Evolutionary conservation across 169 alveolate species (phyloP).

Genomic region (Toxoplasma gondii): DNA sequence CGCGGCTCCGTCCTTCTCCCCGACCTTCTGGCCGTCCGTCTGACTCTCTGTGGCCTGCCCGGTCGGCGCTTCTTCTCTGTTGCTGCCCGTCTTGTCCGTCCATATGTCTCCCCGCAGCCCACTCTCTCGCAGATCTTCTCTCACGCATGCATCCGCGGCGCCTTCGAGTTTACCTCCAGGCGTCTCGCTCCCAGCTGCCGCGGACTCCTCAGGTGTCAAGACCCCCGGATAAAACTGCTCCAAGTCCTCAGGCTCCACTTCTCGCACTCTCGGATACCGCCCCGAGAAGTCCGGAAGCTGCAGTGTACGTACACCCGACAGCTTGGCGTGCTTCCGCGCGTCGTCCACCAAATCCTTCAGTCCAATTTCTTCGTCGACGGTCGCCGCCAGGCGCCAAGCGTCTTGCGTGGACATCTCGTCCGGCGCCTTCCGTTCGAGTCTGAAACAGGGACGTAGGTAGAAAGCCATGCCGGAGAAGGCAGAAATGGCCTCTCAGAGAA

Average conservation of each 20-base stretch:
- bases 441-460: not conserved
- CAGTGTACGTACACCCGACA: conserved; percentile 41
- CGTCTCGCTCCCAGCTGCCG: not conserved
- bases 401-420: conserved; percentile 1
- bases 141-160: not conserved
- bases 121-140: too few relatives aligned
- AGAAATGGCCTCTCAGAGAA: not conserved
- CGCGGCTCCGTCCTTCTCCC: not conserved
- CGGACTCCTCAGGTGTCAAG: not conserved
- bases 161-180: not conserved
- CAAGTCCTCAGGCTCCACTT: conserved; percentile 11
- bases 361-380: not conserved
- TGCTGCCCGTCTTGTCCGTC: not conserved
- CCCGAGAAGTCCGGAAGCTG: conserved; percentile 42
- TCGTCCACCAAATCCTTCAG: conserved; percentile 10
- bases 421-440: conserved; percentile 27
- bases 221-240: not conserved
- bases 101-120: not conserved
- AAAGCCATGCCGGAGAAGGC: not conserved
- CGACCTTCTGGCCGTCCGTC: not conserved
- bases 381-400: conserved; percentile 11
- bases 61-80: too few relatives aligned
- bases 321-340: not conserved
- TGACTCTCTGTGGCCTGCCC: not conserved
- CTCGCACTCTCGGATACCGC: not conserved